phyloP scores from a whole-genome alignment of 2,329 filamentous ascomycete species.

The Setomelanomma holmii region DNA sequence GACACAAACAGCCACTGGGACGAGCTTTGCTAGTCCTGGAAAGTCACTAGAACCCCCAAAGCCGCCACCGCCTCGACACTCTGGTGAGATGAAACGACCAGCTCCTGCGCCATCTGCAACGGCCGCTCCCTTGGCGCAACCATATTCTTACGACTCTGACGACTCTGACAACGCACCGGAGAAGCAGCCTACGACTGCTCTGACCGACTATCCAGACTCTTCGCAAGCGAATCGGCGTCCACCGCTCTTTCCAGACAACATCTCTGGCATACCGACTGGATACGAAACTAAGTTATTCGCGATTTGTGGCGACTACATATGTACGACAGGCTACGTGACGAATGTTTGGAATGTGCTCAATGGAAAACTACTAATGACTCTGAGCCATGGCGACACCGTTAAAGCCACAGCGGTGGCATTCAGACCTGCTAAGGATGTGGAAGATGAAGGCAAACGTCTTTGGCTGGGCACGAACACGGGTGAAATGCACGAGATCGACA shows the following conservation, averaged over 20 bases:
- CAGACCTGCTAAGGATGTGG: slow-evolving; percentile 78
- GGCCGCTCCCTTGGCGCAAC: slow-evolving; percentile 26
- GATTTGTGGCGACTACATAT: slow-evolving; percentile 85
- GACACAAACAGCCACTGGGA: slow-evolving; percentile 36
- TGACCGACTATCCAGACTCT: slow-evolving; percentile 79
- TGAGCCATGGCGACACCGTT: slow-evolving; percentile 83
- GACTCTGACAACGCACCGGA: slow-evolving; percentile 51
- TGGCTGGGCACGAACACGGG: slow-evolving; percentile 93
- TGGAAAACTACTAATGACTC: slow-evolving; percentile 79
- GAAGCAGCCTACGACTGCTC: slow-evolving; percentile 61
- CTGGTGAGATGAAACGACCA: slow-evolving; percentile 41
- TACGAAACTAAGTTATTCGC: slow-evolving; percentile 89
- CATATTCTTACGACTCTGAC: slow-evolving; percentile 57
- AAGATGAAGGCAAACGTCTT: slow-evolving; percentile 79
- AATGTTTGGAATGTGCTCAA: slow-evolving; percentile 86
- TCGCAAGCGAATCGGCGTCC: slow-evolving; percentile 84
- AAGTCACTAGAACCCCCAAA: slow-evolving; percentile 41
- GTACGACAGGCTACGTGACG: slow-evolving; percentile 85
- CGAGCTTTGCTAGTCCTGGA: slow-evolving; percentile 8
- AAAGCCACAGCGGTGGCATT: slow-evolving; percentile 84
- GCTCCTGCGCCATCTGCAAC: slow-evolving; percentile 18
- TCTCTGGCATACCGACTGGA: slow-evolving; percentile 79
- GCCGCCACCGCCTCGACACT: slow-evolving; percentile 44
- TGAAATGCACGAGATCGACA: slow-evolving; percentile 88
- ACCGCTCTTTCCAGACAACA: slow-evolving; percentile 74